Base-by-base conservation (phyloP, 768 basidiomycete genomes). In the Tephrocybe rancida region DNA sequence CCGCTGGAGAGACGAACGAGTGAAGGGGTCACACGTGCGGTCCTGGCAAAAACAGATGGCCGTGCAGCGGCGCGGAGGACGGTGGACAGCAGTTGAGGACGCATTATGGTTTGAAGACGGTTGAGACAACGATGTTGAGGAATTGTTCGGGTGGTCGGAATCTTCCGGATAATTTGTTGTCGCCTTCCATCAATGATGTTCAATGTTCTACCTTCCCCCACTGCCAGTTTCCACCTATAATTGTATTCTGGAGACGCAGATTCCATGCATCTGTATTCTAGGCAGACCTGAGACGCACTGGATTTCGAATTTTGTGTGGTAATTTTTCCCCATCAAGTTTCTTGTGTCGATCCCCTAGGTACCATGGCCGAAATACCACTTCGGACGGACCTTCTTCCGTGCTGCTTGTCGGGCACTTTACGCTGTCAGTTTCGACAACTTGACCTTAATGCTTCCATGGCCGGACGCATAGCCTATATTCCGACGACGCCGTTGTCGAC, bases 1-100 rank as follows among this genome's bases (percentile, higher is more conserved):
- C 80, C 83, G 67, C 69, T 71, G 57, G 79, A 68, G 16, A 64
- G 58, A 64, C 86, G 83, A 57, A 76, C 65, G 63, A 83, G 70
- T 50, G 73, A 60, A 41, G 80, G 76, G 22, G 70, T 57, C 54
- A 68, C 57, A 55, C 78, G 71, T 64, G 73, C 67, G 57, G 70
- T 64, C 56, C 64, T 59, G 48, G 71, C 66, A 51, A 68, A 58
- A 55, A 74, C 44, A 26, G 76, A 61, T 49, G 86, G 81, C 58
- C 85, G 81, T 47, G 81, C 77, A 38, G 76, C 72, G 50, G 75
- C 73, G 61, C 87, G 87, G 67, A 90, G 77, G 70, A 82, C 73
- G 69, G 80, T 76, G 72, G 84, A 75, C 64, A 87, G 64, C 64
- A 85, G 69, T 66, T 80, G 83, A 60, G 81, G 66, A 67, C 80